Evolutionary conservation across 306 rosid genomes (phyloP), one percentile per base, ranked within the genome.

Genomic region (Pachyrhizus erosus): DNA sequence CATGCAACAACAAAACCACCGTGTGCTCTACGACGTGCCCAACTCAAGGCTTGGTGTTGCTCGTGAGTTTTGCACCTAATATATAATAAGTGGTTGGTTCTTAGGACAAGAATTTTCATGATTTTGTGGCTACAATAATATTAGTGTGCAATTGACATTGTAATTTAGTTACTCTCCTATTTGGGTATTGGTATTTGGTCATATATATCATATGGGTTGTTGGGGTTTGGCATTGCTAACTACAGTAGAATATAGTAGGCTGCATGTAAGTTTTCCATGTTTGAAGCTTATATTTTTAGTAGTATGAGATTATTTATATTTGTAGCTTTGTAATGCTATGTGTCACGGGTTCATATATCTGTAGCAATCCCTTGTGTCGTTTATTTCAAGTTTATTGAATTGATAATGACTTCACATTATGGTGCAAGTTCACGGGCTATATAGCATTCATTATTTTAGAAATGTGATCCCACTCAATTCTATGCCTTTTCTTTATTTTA

Each of bases 1-100:
- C 77, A 87, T 96, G 96, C 99, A 96, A 76, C 99, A 96, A 45
- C 98, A 93, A 43, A 96, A 96, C 86, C 99, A 93, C 74, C 94
- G 99, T 29, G 79, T 92, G 18, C 88, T 96, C 40, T 92, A 68
- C 42, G 99, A 96, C 15, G 71, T 92, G 18, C 99, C 99, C 34
- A 96, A 96, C 71, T 90, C 96, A 0, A 90, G 98, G 68, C 79
- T 96, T 0, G 99, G 99, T 0, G 91, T 96, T 40, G 87, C 94
- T 78, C 98, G 98, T 58, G 98, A 96, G 72, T 37, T 34, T 23
- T 96, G 99, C 91, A 89, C 94, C 66, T 87, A 33, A 64, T 31
- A 12, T 1, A 27, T 61, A 31, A 27, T 24, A 79, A 80, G 14
- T 11, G 34, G 37, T 71, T 71, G 51, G 9, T 64, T 33, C 24